phyloP scores from a whole-genome alignment of 179 eudicot genomes.

The Spinacia oleracea region DNA sequence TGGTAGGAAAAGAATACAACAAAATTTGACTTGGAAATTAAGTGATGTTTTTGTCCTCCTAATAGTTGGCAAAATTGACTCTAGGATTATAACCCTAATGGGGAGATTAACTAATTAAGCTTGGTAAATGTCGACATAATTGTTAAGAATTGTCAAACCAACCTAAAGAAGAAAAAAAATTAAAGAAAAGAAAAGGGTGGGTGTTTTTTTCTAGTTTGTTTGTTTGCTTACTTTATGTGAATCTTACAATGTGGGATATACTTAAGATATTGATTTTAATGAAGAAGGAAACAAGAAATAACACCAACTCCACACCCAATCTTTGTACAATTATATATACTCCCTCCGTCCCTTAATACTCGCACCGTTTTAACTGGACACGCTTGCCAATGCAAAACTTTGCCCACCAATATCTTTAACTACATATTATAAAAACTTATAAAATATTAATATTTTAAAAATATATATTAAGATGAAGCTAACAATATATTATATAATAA shows the following conservation, averaged over 20 bases:
- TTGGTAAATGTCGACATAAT: not conserved
- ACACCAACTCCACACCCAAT: conserved; percentile 30
- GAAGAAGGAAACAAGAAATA: conserved; percentile 29
- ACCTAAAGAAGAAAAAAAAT: not conserved
- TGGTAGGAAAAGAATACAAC: not conserved
- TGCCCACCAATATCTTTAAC: no score
- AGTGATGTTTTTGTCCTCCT: not conserved
- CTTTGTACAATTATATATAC: not conserved
- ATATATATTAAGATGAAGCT: no score
- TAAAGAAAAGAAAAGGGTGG: not conserved
- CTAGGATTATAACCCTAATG: not conserved
- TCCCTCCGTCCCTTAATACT: no score
- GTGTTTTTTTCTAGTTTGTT: conserved; percentile 4
- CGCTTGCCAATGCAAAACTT: no score
- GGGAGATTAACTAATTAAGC: not conserved
- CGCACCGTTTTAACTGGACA: no score
- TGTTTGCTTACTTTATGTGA: conserved; percentile 17
- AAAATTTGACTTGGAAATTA: conserved; percentile 20
- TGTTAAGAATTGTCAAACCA: conserved; percentile 13
- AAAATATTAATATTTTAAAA: no score
- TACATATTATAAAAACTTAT: no score
- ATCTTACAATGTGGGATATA: conserved; percentile 12
- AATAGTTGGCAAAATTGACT: conserved; percentile 27
- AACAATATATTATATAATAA: no score
- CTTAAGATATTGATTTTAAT: not conserved